Conservation (phyloP, 176 grass and related monocot genomes). For the Canna indica region DNA sequence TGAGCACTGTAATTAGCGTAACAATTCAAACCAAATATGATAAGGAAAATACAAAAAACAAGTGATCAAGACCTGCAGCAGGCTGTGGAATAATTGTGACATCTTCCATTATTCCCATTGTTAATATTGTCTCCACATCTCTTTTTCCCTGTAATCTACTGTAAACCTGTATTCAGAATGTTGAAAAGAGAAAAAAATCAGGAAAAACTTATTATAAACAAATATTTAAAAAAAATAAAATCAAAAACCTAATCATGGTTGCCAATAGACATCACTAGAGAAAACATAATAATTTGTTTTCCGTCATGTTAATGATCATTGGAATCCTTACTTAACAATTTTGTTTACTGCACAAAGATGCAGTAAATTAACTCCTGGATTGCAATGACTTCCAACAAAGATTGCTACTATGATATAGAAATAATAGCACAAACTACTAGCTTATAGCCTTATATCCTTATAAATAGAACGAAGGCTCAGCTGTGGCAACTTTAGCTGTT, state of each 20-base stretch:
- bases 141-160: constrained; percentile 85
- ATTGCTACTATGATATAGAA: neutral
- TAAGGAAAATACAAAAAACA: constrained; percentile 20
- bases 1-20: too few relatives aligned
- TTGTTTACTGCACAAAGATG: neutral
- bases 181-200: constrained; percentile 11
- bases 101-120: constrained; percentile 99
- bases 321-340: neutral
- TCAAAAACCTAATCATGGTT: neutral
- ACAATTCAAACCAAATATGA: constrained; percentile 11
- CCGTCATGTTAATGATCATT: neutral
- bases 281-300: neutral
- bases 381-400: neutral
- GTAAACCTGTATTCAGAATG: constrained; percentile 50
- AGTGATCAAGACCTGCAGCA: constrained; percentile 43
- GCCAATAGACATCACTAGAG: neutral
- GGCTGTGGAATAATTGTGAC: constrained; percentile 91
- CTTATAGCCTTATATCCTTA: too few relatives aligned
- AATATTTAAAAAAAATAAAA: constrained; percentile 8
- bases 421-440: neutral
- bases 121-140: constrained; percentile 95
- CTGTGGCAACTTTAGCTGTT: too few relatives aligned
- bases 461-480: neutral
- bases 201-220: neutral
- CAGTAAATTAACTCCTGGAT: neutral